phyloP scores from a whole-genome alignment of 331 rosid species.

The Cydonia oblonga region DNA sequence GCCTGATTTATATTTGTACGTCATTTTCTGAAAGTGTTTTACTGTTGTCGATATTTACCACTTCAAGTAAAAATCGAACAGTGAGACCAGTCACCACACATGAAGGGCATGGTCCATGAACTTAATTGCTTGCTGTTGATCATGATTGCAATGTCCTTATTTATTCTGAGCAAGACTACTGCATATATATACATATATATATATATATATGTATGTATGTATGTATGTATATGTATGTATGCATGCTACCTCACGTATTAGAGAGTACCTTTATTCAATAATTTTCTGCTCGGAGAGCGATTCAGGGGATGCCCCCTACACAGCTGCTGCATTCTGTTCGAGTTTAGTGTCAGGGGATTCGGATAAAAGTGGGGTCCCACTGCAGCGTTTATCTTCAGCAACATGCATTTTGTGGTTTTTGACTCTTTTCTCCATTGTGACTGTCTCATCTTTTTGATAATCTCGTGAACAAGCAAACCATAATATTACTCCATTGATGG shows the following conservation, averaged over 20 bases:
- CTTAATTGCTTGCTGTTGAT: not conserved
- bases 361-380: slow-evolving; percentile 25
- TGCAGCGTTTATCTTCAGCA: slow-evolving; percentile 2
- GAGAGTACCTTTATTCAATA: too few species aligned
- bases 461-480: not conserved
- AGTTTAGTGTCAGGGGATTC: slow-evolving; percentile 29
- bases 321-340: slow-evolving; percentile 14
- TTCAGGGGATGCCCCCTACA: slow-evolving; percentile 63
- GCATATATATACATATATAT: too few species aligned
- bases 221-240: too few species aligned
- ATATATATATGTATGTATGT: too few species aligned
- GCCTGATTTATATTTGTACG: too few species aligned
- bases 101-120: not conserved
- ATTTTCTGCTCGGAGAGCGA: slow-evolving; percentile 29
- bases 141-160: not conserved
- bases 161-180: too few species aligned
- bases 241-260: not conserved
- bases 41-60: not conserved
- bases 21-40: not conserved
- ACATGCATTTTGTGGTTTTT: not conserved
- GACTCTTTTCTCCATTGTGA: not conserved
- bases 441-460: not conserved
- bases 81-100: not conserved
- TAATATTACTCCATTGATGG: not conserved
- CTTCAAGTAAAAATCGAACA: not conserved